Percentiles rank a stretch among this genome's conserved stretches.
Conservation (phyloP, 1,284 basidiomycete species). For the Boletellus dicymbophilus region DNA sequence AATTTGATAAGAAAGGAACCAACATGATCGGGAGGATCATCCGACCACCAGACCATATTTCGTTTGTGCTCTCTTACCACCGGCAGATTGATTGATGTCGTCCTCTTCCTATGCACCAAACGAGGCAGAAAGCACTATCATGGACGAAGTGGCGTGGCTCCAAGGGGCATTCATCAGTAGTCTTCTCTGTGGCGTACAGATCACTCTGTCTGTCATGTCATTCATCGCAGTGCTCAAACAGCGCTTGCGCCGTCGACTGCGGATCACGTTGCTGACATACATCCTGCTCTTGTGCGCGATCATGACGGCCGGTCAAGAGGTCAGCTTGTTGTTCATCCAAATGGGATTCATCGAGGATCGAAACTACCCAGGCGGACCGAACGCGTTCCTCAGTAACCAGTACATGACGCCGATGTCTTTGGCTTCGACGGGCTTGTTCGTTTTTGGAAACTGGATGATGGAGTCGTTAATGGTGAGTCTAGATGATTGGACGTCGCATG, state of each 20-base stretch:
- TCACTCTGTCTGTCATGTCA: constrained; percentile 23
- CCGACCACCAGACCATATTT: not conserved
- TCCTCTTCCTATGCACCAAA: constrained; percentile 1
- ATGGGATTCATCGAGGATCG: constrained; percentile 15
- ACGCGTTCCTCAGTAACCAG: constrained; percentile 11
- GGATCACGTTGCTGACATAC: constrained; percentile 16
- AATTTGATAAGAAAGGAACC: not conserved
- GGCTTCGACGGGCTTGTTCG: constrained; percentile 9
- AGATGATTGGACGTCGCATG: not conserved
- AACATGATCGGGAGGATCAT: not conserved
- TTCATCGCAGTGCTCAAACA: constrained; percentile 22
- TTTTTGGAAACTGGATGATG: constrained; percentile 28
- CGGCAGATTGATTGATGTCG: constrained; percentile 8
- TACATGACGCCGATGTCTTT: constrained; percentile 9
- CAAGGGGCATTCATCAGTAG: constrained; percentile 26
- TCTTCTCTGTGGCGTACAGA: constrained; percentile 23
- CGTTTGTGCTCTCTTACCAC: too few species aligned
- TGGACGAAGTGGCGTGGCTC: constrained; percentile 22
- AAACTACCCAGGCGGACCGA: constrained; percentile 24
- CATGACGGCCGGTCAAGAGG: constrained; percentile 19
- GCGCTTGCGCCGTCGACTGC: constrained; percentile 3
- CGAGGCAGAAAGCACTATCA: constrained; percentile 4
- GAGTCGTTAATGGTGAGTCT: constrained; percentile 25
- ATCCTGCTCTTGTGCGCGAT: constrained; percentile 15
- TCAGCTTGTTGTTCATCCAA: constrained; percentile 17